phyloP scores from a whole-genome alignment of 768 basidiomycete species.

The Trametes coccinea region DNA sequence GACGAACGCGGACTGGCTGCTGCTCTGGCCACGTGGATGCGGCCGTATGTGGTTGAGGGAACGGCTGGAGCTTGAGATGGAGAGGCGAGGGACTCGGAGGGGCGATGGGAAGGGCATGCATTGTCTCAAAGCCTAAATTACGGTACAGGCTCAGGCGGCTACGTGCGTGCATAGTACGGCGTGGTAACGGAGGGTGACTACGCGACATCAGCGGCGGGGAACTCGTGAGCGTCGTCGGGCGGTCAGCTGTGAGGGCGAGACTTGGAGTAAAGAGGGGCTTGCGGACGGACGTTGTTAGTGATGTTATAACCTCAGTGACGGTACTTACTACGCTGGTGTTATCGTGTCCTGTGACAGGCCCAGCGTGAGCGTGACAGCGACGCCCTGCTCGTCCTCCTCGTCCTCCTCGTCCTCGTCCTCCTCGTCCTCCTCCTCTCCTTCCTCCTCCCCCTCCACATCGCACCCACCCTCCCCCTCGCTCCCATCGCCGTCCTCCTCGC shows the following conservation, averaged over 20 bases:
- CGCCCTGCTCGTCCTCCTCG: not conserved
- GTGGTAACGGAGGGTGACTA: not conserved
- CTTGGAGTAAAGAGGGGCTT: too few relatives aligned
- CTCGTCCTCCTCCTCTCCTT: constrained; percentile 4
- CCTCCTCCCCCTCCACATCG: not conserved
- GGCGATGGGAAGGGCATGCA: not conserved
- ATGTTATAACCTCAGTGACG: too few relatives aligned
- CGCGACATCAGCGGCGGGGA: constrained; percentile 2
- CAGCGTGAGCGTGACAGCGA: not conserved
- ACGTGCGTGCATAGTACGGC: not conserved
- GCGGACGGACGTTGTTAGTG: too few relatives aligned
- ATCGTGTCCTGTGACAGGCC: not conserved
- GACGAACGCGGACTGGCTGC: constrained; percentile 12
- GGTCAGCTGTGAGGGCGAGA: not conserved
- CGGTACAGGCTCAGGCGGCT: not conserved
- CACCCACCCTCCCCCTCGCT: not conserved
- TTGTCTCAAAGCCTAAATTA: constrained; percentile 8
- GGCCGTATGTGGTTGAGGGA: too few relatives aligned
- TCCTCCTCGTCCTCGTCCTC: constrained; percentile 9
- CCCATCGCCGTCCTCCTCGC: not conserved
- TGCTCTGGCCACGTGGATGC: not conserved
- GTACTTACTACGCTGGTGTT: too few relatives aligned
- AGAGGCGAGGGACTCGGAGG: not conserved
- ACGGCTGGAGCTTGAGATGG: too few relatives aligned
- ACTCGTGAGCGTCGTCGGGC: not conserved